Evolutionary conservation across 2,329 filamentous ascomycete genomes (phyloP).

Genomic region (Trichoderma endophyticum): DNA sequence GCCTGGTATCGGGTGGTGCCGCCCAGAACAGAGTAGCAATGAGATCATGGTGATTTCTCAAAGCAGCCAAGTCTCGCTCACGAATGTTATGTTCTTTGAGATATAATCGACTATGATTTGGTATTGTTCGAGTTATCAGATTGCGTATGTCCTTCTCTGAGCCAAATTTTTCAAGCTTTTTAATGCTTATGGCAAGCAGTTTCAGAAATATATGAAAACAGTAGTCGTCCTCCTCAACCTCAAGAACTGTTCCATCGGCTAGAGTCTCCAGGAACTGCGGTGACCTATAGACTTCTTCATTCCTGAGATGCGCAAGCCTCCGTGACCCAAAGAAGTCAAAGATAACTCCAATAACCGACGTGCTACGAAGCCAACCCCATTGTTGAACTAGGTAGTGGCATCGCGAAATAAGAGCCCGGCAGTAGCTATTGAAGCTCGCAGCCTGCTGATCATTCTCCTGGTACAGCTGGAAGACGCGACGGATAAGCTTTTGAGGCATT

Average conservation of each 20-base stretch:
- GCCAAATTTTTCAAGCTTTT: conserved; percentile 45
- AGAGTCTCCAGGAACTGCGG: conserved; percentile 60
- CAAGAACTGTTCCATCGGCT: conserved; percentile 43
- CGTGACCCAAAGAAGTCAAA: conserved; percentile 68
- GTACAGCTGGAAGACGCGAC: conserved; percentile 57
- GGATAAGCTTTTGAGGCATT: conserved; percentile 55
- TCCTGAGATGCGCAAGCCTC: conserved; percentile 59
- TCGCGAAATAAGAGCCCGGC: conserved; percentile 54
- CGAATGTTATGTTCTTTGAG: conserved; percentile 60
- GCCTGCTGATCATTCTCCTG: conserved; percentile 52
- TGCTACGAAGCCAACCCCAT: conserved; percentile 63
- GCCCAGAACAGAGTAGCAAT: conserved; percentile 66
- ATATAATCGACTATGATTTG: conserved; percentile 64
- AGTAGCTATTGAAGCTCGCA: conserved; percentile 64
- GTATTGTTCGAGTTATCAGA: conserved; percentile 58
- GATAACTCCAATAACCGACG: conserved; percentile 55
- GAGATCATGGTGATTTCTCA: conserved; percentile 67
- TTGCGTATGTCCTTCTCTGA: conserved; percentile 58
- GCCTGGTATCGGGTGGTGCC: conserved; percentile 53
- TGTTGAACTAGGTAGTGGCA: conserved; percentile 62
- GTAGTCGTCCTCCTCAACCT: conserved; percentile 52
- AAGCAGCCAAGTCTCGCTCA: conserved; percentile 58
- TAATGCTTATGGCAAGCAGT: conserved; percentile 56
- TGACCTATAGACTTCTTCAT: conserved; percentile 61
- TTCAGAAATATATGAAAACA: conserved; percentile 69